A percentile compares a stretch with the other conserved stretches of the same genome.
phyloP scores from a whole-genome alignment of 2,329 filamentous ascomycete species.

The Aspergillus felis region DNA sequence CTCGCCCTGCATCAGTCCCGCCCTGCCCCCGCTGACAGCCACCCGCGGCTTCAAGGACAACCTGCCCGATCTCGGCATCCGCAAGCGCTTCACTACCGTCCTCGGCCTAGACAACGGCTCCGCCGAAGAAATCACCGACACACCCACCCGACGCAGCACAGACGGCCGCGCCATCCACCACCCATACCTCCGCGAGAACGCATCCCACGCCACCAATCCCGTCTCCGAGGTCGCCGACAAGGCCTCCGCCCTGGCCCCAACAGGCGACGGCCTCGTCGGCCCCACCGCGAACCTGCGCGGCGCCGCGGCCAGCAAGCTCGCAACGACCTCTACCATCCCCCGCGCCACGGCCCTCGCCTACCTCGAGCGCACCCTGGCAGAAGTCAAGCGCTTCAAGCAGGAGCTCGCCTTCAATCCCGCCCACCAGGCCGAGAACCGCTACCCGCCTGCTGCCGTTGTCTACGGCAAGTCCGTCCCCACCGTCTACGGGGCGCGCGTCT shows the following conservation, averaged over 20 bases:
- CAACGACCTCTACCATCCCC: slow-evolving; percentile 47
- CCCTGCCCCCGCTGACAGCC: slow-evolving; percentile 55
- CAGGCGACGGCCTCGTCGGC: slow-evolving; percentile 28
- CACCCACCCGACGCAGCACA: background rate
- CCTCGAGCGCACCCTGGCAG: slow-evolving; percentile 67
- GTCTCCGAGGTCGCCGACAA: slow-evolving; percentile 9
- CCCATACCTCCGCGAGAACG: background rate
- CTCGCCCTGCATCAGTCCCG: slow-evolving; percentile 70
- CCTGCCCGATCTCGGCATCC: slow-evolving; percentile 32
- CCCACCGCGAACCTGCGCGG: slow-evolving; percentile 22
- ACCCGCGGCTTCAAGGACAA: slow-evolving; percentile 30
- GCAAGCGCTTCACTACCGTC: slow-evolving; percentile 35
- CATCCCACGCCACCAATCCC: slow-evolving; percentile 3
- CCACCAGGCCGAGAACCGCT: slow-evolving; percentile 64
- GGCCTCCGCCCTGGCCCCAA: slow-evolving; percentile 20
- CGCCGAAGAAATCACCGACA: slow-evolving; percentile 10
- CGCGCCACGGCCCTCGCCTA: slow-evolving; percentile 59
- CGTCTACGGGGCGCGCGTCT: slow-evolving; percentile 74
- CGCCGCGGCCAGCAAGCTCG: slow-evolving; percentile 20
- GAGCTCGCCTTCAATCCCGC: slow-evolving; percentile 62
- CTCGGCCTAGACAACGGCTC: slow-evolving; percentile 19
- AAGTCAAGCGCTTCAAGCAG: slow-evolving; percentile 69
- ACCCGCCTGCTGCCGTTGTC: slow-evolving; percentile 77
- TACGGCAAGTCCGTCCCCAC: slow-evolving; percentile 87
- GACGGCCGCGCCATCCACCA: slow-evolving; percentile 6